phyloP scores from a whole-genome alignment of 108 stramenopile species.

The Cyclotella cryptica region DNA sequence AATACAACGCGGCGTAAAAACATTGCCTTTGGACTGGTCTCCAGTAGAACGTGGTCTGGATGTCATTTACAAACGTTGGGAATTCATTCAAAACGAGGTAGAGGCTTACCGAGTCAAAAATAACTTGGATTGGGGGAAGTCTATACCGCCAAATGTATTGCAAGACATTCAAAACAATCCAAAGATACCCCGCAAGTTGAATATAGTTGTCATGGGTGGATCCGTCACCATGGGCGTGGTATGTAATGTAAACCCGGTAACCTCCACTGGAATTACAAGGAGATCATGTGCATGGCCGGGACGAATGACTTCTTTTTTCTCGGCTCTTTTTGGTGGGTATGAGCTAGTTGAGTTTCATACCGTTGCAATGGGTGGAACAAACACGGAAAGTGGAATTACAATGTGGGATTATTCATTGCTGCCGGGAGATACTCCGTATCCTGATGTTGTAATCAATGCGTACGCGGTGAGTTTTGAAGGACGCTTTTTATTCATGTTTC shows the following conservation, averaged over 20 bases:
- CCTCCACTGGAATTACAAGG: conserved; percentile 45
- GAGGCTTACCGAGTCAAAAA: conserved; percentile 11
- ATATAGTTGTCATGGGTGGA: conserved; percentile 81
- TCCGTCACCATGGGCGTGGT: conserved; percentile 78
- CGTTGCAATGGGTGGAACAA: conserved; percentile 81
- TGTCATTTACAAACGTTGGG: conserved; percentile 33
- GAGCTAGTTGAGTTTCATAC: conserved; percentile 61
- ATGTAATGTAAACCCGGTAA: conserved; percentile 63
- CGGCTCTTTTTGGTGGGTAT: conserved; percentile 28
- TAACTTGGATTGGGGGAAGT: neutral
- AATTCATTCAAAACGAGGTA: conserved; percentile 25
- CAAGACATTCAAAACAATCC: conserved; percentile 28
- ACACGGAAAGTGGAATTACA: conserved; percentile 65
- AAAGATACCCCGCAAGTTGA: conserved; percentile 63
- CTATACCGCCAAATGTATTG: conserved; percentile 26
- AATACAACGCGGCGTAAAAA: conserved; percentile 47
- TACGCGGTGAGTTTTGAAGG: conserved; percentile 47
- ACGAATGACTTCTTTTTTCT: conserved; percentile 52
- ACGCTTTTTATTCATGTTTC: neutral
- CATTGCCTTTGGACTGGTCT: conserved; percentile 50
- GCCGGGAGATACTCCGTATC: conserved; percentile 64
- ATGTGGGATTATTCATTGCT: conserved; percentile 82
- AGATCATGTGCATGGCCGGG: conserved; percentile 73
- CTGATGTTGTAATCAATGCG: conserved; percentile 82
- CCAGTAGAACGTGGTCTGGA: conserved; percentile 36